Evolutionary conservation across 1,284 basidiomycete genomes (phyloP), one percentile per base, ranked within the genome.

Genomic region (Vanrija sp.): DNA sequence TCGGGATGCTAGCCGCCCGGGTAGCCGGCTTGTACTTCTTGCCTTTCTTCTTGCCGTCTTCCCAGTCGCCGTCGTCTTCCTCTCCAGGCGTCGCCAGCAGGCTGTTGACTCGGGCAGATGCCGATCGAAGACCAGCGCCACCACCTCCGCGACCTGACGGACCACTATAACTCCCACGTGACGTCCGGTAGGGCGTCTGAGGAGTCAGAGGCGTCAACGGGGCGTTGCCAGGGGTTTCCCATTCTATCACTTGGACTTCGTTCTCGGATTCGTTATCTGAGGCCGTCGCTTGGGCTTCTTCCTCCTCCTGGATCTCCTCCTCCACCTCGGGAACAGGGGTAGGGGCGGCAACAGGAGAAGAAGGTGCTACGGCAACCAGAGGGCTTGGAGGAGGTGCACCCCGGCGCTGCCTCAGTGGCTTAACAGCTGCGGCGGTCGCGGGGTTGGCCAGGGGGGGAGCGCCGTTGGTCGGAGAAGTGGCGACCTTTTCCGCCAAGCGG

Each of bases 401-500:
- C 9, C 34, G 34, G 12, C 34, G 34, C 34, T 34, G 34, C 34
- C 34, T 34, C 34, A 34, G 34, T 12, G 9, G 9, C 34, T 34
- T 34, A 12, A 15, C 12, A 34, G 34, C 34, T 12, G 14, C 34
- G 34, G 34, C 9, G 9, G 34, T 5, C 9, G 34, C 14, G 7
- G 34, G 10, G 14, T 12, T 34, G 12, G 34, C 65, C 80, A 80
- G 51, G 21, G 74, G 73, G 10, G 34, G 34, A 34, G 34, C 34
- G 12, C 34, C 34, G 34, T 34, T 34, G 10, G 12, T 34, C 9
- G 34, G 34, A 14, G 9, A 5, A 5, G 34, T 12, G 2, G 2
- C 34, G 5, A 15, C 34, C 9, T 12, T 12, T 12, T 34, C 12
- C 14, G 9, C 34, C 34, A 80, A 70, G 61, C 80, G 80, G 47